phyloP scores from a whole-genome alignment of 768 basidiomycete genomes.

The Leucocoprinus birnbaumii region DNA sequence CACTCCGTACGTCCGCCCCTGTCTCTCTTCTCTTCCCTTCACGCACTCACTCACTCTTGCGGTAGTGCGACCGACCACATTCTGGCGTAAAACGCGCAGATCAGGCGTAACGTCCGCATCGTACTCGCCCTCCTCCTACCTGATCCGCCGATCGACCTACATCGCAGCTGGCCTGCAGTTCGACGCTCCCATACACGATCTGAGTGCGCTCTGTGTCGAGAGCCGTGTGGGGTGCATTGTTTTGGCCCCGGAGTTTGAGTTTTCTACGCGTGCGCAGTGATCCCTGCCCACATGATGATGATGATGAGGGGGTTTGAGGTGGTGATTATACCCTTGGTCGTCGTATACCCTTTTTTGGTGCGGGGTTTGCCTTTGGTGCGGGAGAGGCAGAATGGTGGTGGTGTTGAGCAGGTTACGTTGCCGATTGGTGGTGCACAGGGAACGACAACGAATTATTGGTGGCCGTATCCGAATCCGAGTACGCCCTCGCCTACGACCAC shows the following conservation, averaged over 20 bases:
- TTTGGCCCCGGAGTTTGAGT: constrained; percentile 34
- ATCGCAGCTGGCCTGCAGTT: constrained; percentile 73
- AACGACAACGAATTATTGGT: constrained; percentile 3
- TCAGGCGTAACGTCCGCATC: constrained; percentile 70
- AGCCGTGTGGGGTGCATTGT: constrained; percentile 48
- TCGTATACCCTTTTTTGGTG: not conserved
- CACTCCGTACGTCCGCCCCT: constrained; percentile 48
- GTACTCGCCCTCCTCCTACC: constrained; percentile 71
- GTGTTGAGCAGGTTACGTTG: too few species aligned
- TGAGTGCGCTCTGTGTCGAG: constrained; percentile 62
- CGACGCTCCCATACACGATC: constrained; percentile 58
- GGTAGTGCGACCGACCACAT: constrained; percentile 76
- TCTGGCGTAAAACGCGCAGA: constrained; percentile 72
- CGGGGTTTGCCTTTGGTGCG: too few species aligned
- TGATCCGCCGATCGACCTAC: constrained; percentile 75
- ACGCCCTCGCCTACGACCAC: not conserved
- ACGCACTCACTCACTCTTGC: constrained; percentile 2
- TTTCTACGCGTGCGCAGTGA: too few species aligned
- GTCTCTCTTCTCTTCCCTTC: not conserved
- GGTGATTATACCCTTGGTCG: not conserved
- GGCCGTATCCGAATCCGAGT: not conserved
- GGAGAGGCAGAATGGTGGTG: too few species aligned
- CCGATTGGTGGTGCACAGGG: too few species aligned
- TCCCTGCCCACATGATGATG: too few species aligned
- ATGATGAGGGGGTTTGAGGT: too few species aligned